Evolutionary conservation across 2,329 filamentous ascomycete species (phyloP), one percentile per base, ranked within the genome.

Genomic region (Emergomyces pasteurianus): DNA sequence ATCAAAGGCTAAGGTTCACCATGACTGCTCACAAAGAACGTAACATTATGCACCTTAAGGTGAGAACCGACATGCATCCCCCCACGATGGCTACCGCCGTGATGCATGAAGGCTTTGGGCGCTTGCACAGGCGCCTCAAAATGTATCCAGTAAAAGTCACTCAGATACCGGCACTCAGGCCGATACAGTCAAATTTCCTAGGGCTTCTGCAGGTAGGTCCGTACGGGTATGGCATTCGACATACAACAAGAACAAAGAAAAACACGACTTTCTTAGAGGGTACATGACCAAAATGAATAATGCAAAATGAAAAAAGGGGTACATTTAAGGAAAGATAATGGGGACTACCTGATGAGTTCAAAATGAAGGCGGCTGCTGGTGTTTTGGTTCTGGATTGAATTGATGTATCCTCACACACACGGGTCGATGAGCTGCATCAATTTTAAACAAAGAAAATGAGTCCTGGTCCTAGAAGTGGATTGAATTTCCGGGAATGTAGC

Each of bases 271-370:
- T 54, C 31, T 60, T 60, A 28, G 42, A 40, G 26, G 65, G 61
- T 69, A 67, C 65, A 68, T 64, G 63, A 62, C 65, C 61, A 62
- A 60, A 61, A 60, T 42, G 61, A 61, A 62, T 56, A 55, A 60
- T 65, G 63, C 64, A 63, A 64, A 63, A 65, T 65, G 65, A 65
- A 26, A 23, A 28, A 58, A 63, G 59, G 64, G 61, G 49, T 53
- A 68, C 58, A 53, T 61, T 61, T 69, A 68, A 65, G 65, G 68
- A 71, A 73, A 68, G 65, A 67, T 69, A 66, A 69, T 68, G 73
- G 73, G 70, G 67, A 70, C 75, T 77, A 77, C 75, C 75, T 77
- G 72, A 70, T 71, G 67, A 70, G 63, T 61, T 64, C 58, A 42
- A 42, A 50, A n/a, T 42, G 59, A 57, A 50, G 50, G 31, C 36